A percentile compares a stretch with the other conserved stretches of the same genome.
These are phyloP conservation scores for Arthroderma sp. DNA, from an alignment of 2,329 filamentous ascomycete species.

Conservation along the genomic window DNA sequence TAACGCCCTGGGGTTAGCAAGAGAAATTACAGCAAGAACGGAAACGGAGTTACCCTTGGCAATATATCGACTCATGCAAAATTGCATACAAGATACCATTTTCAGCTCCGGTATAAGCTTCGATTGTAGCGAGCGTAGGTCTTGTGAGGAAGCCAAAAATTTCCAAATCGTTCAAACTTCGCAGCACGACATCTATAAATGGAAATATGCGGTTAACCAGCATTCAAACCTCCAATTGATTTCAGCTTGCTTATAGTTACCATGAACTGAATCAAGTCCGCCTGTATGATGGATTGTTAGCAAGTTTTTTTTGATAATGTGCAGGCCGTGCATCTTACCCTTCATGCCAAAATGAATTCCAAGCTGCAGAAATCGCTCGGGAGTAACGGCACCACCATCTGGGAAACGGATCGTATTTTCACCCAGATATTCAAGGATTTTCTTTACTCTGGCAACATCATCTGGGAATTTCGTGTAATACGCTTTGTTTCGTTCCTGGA, in stretches of 20 bases:
- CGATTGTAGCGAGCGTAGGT: constrained; percentile 55
- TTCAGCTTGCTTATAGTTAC: constrained; percentile 18
- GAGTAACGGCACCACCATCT: constrained; percentile 58
- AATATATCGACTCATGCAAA: constrained; percentile 81
- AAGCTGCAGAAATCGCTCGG: constrained; percentile 60
- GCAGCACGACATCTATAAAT: constrained; percentile 47
- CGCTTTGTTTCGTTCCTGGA: constrained; percentile 56
- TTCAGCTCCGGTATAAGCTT: constrained; percentile 57
- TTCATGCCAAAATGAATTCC: constrained; percentile 69
- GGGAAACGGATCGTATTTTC: constrained; percentile 53
- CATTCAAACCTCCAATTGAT: not conserved
- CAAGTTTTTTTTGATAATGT: not conserved
- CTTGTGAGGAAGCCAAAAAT: constrained; percentile 63
- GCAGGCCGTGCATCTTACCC: constrained; percentile 28
- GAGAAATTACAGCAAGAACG: not conserved
- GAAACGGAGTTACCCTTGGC: constrained; percentile 41
- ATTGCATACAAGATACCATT: constrained; percentile 70
- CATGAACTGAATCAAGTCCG: constrained; percentile 61
- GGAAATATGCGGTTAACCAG: not conserved
- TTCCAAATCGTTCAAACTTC: constrained; percentile 58
- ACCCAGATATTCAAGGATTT: constrained; percentile 52
- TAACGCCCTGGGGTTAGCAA: constrained; percentile 10
- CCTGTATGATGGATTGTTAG: constrained; percentile 23
- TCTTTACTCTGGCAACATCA: constrained; percentile 55
- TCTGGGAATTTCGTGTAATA: constrained; percentile 82